Percentiles rank a stretch among this genome's conserved stretches.
phyloP scores from a whole-genome alignment of 805 yeast species.

The Tetrapisispora taiwanensis region DNA sequence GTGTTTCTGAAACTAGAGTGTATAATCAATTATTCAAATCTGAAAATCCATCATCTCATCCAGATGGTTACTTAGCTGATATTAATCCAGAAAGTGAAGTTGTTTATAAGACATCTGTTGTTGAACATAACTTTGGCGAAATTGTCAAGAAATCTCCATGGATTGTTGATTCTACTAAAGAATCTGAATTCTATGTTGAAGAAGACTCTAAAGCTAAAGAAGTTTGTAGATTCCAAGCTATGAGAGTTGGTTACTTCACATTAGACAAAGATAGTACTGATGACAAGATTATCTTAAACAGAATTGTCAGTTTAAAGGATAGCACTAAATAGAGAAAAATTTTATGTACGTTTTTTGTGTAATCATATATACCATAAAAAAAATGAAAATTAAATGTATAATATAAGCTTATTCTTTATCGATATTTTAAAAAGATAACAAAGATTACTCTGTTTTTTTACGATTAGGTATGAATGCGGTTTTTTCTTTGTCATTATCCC shows the following conservation, averaged over 20 bases:
- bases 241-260: conserved; percentile 93
- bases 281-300: conserved; percentile 62
- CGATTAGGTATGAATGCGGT: too few species aligned
- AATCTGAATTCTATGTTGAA: conserved; percentile 55
- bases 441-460: too few species aligned
- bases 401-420: too few species aligned
- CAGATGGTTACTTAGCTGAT: conserved; percentile 81
- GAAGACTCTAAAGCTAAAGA: conserved; percentile 59
- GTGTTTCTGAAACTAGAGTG: conserved; percentile 66
- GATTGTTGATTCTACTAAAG: conserved; percentile 47
- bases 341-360: background rate
- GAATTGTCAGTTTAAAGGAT: conserved; percentile 89
- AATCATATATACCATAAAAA: background rate
- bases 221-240: conserved; percentile 93
- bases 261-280: conserved; percentile 66
- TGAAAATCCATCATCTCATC: conserved; percentile 82
- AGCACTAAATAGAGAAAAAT: conserved; percentile 32
- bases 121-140: conserved; percentile 69
- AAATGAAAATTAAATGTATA: background rate
- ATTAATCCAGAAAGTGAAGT: conserved; percentile 73
- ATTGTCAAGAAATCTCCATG: conserved; percentile 66
- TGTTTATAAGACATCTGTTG: conserved; percentile 50
- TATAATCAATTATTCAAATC: conserved; percentile 81
- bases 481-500: too few species aligned
- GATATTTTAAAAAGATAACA: too few species aligned